Percentiles rank a stretch among this genome's conserved stretches.
phyloP scores from a whole-genome alignment of 108 stramenopile genomes.

The Fistulifera solaris region DNA sequence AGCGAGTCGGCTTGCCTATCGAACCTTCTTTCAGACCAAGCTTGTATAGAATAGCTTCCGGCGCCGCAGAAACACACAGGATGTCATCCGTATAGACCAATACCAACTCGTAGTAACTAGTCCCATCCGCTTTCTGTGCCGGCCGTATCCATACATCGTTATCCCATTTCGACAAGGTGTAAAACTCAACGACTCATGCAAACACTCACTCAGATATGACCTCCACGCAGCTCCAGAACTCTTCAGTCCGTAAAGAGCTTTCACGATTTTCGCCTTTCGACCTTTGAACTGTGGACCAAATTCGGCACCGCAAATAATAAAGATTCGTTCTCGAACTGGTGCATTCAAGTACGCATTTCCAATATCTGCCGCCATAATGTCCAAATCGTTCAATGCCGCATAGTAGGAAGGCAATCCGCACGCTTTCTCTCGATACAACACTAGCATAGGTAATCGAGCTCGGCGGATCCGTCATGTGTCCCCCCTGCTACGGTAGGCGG shows the following conservation, averaged over 20 bases:
- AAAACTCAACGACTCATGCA: slow-evolving; percentile 5
- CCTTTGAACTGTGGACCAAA: slow-evolving; percentile 21
- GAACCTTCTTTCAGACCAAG: slow-evolving; percentile 17
- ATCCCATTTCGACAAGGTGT: slow-evolving; percentile 17
- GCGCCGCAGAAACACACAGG: slow-evolving; percentile 7
- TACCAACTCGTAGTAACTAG: slow-evolving; percentile 24
- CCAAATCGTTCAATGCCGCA: slow-evolving; percentile 38
- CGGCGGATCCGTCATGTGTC: slow-evolving; percentile 26
- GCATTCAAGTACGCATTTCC: slow-evolving; percentile 39
- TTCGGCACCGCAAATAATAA: slow-evolving; percentile 21
- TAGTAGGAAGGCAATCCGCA: slow-evolving; percentile 32
- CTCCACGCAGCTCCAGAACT: slow-evolving; percentile 19
- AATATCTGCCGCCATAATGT: slow-evolving; percentile 27
- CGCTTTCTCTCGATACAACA: slow-evolving; percentile 38
- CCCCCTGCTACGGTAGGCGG: slow-evolving; percentile 29
- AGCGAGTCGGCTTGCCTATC: slow-evolving; percentile 10
- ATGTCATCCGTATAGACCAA: slow-evolving; percentile 28
- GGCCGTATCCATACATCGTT: slow-evolving; percentile 28
- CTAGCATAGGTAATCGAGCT: slow-evolving; percentile 30
- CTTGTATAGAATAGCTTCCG: slow-evolving; percentile 1
- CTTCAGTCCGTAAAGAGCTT: slow-evolving; percentile 39
- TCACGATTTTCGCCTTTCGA: slow-evolving; percentile 10
- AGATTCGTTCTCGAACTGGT: slow-evolving; percentile 19
- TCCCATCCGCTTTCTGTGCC: slow-evolving; percentile 12
- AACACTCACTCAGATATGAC: slow-evolving; percentile 2